A percentile compares a stretch with the other conserved stretches of the same genome.
These are phyloP conservation scores for Dendrobium catenatum DNA, from an alignment of 106 monocot species.

Conservation along the genomic window DNA sequence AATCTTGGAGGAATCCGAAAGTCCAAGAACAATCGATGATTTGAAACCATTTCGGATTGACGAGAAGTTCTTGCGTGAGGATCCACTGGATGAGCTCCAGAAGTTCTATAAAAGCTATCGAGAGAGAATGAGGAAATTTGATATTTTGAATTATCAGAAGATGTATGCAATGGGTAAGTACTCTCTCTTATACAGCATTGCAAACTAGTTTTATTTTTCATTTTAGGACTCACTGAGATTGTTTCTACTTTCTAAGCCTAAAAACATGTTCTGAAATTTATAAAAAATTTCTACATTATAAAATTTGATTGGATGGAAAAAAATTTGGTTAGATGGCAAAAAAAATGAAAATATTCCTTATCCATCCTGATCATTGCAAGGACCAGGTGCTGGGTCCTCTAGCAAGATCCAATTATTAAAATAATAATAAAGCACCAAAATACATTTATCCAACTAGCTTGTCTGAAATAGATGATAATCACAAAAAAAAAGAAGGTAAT, in stretches of 20 bases:
- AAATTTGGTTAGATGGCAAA: too few species aligned
- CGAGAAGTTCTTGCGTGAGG: conserved; percentile 42
- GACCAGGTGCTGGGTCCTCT: background rate
- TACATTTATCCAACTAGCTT: background rate
- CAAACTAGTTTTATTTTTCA: background rate
- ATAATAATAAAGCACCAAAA: background rate
- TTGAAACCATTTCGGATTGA: conserved; percentile 49
- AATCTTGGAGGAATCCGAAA: conserved; percentile 77
- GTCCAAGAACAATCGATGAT: conserved; percentile 33
- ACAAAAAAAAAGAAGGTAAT: background rate
- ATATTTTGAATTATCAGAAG: conserved; percentile 89
- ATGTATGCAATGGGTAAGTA: conserved; percentile 89
- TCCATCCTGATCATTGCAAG: background rate
- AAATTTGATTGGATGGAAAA: too few species aligned
- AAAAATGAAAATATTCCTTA: background rate
- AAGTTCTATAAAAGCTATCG: conserved; percentile 81
- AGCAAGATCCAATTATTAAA: too few species aligned
- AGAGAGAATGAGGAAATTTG: conserved; percentile 85
- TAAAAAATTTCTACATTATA: background rate
- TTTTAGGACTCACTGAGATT: background rate
- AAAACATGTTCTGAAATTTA: background rate
- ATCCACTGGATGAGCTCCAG: conserved; percentile 71
- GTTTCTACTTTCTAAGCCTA: background rate
- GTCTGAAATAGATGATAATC: background rate
- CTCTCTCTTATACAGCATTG: background rate